A percentile compares a stretch with the other conserved stretches of the same genome.
Conservation (phyloP, 2,329 filamentous ascomycete genomes). For the Sclerotinia subarctica region DNA sequence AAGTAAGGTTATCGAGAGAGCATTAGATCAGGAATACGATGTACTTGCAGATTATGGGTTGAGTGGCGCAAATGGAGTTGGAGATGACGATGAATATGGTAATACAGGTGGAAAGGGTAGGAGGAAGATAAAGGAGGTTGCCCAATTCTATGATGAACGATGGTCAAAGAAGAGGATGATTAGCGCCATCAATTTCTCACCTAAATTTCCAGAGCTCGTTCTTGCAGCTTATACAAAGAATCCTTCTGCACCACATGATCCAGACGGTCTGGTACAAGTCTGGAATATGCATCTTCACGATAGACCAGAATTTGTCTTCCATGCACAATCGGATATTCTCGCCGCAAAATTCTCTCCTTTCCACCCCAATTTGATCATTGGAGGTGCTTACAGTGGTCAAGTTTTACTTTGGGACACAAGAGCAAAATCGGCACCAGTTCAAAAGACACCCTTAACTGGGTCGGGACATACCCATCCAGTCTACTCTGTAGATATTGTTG, state of each 20-base stretch:
- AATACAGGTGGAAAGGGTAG: constrained; percentile 69
- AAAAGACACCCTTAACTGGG: constrained; percentile 93
- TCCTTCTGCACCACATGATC: constrained; percentile 87
- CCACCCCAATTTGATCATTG: constrained; percentile 92
- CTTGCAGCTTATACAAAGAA: constrained; percentile 97
- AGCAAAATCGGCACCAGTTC: constrained; percentile 81
- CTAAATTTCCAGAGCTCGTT: constrained; percentile 89
- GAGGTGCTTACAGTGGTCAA: constrained; percentile 94
- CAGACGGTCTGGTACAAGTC: constrained; percentile 88
- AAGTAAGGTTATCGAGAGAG: constrained; percentile 94
- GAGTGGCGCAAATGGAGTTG: constrained; percentile 64
- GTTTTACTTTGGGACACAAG: constrained; percentile 96
- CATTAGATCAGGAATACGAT: constrained; percentile 93
- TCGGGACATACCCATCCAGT: constrained; percentile 95
- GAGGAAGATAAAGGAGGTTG: constrained; percentile 77
- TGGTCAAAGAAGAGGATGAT: constrained; percentile 99
- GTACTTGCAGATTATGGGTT: constrained; percentile 92
- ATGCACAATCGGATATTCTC: constrained; percentile 91
- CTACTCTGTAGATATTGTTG: constrained; percentile 92
- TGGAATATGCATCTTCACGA: constrained; percentile 97
- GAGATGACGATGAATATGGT: constrained; percentile 75
- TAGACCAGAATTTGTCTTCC: constrained; percentile 93
- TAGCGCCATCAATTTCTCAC: constrained; percentile 90
- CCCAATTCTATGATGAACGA: constrained; percentile 90
- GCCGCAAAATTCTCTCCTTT: constrained; percentile 98